Evolutionary conservation across 208 protist species (phyloP), one percentile per base, ranked within the genome.

Genomic region (Trypanosoma congolense): DNA sequence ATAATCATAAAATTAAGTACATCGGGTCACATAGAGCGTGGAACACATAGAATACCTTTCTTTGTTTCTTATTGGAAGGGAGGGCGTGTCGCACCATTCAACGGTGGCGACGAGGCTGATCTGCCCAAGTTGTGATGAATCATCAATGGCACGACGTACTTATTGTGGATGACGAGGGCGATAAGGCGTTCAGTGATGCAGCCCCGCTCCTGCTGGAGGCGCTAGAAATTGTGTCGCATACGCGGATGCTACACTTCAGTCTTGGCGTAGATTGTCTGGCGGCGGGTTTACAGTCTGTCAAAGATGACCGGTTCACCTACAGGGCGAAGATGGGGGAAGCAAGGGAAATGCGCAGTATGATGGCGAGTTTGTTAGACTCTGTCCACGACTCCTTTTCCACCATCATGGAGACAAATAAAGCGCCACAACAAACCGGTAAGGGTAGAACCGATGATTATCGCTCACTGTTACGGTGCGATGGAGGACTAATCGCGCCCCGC

Each of bases 131-230:
- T 12, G 25, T 18, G 44, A 74, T 63, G 66, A 56, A 68, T 19
- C 25, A 16, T 16, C 63, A 73, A 24, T 84, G 72, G 71, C 80
- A 87, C 57, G 77, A 87, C 26, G 65, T 93, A 12, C 30, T 83
- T 6, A 67, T 93, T 24, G 61, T 79, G 31, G 61, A 80, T 33
- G 86, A 93, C 53, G 68, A 76, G 21, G 86, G 78, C 25, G 82
- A 88, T 56, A 55, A 26, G 0, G 66, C 56, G 44, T 87, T 85
- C 36, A 66, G 61, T 54, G 65, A 61, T 12, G 82, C 69, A 10
- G 82, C 82, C 1, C 81, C 81, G 14, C 56, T 85, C 18, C 28
- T 90, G 5, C 30, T 82, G 1, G 70, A 87, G 42, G 70, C 72
- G 2, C 59, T 93, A 38, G 70, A 80, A 18, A 30, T 83, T 8